Conservation (phyloP, 352 stramenopile species). For the Phytopythium montanum region DNA sequence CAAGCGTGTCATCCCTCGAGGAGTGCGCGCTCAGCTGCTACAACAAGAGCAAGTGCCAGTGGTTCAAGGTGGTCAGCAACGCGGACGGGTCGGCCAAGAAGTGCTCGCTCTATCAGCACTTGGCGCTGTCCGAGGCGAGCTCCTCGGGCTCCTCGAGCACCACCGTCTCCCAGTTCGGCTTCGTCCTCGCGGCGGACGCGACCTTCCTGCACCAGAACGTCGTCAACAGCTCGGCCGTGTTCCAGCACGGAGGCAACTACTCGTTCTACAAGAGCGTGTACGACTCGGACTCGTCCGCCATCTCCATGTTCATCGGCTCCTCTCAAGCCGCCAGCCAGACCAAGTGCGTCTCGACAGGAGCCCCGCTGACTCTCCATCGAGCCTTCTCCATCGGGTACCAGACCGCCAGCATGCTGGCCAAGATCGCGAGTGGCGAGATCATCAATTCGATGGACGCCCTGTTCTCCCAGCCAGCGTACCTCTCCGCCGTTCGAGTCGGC, state of each 20-base stretch:
- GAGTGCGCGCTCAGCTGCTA: conserved; percentile 27
- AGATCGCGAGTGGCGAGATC: conserved; percentile 24
- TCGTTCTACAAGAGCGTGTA: conserved; percentile 26
- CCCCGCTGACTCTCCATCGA: conserved; percentile 28
- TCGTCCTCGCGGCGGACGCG: conserved; percentile 20
- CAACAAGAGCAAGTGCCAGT: conserved; percentile 26
- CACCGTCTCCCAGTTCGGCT: conserved; percentile 20
- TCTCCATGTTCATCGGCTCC: conserved; percentile 24
- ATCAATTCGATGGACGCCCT: conserved; percentile 37
- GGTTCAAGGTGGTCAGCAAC: conserved; percentile 22
- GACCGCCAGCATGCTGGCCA: conserved; percentile 23
- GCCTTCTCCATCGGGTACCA: conserved; percentile 27
- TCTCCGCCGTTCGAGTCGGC: conserved; percentile 13
- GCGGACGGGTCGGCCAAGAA: conserved; percentile 15
- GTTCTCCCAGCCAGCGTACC: conserved; percentile 22
- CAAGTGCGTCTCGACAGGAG: conserved; percentile 10
- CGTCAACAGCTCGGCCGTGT: conserved; percentile 7
- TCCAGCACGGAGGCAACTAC: conserved; percentile 16
- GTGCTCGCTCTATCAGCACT: conserved; percentile 28
- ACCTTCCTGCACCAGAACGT: conserved; percentile 32
- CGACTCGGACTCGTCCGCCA: conserved; percentile 14
- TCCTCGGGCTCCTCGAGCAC: conserved; percentile 5
- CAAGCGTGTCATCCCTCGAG: conserved; percentile 14
- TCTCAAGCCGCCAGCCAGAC: conserved; percentile 5
- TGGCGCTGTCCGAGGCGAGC: conserved; percentile 10